Base-by-base conservation (phyloP, 148 eudicot genomes). In the Fagopyrum homotropicum region DNA sequence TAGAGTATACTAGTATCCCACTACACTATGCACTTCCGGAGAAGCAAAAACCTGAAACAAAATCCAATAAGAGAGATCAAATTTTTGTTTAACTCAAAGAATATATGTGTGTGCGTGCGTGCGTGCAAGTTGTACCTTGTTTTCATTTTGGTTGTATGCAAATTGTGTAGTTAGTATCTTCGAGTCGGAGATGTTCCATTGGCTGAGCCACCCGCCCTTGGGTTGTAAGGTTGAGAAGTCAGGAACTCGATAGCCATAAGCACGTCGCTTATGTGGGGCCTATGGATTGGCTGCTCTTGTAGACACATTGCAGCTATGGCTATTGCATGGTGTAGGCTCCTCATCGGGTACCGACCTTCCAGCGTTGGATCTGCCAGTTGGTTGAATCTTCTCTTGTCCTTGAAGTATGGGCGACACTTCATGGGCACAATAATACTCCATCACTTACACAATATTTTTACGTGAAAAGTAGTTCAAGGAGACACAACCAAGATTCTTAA, bases 201-300 rank as follows among this genome's bases (percentile, higher is more conserved):
- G 3, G 40, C 1, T 35, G 74, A 72, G 12, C 74, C 22, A 72
- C 74, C 4, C 7, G 74, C 9, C 19, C 14, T 54, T 72, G 74
- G 55, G 52, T 72, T 72, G 52, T 16, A 72, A n/a, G 74, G 54
- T 46, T 72, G 80, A 54, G 88, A 79, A 6, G 84, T 73, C 69
- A 92, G 74, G 78, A 69, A 81, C 29, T 84, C 76, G 66, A 92
- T 77, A 75, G 90, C 92, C 70, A 50, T 56, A 17, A 79, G 83
- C 45, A 92, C 82, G 5, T 92, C 92, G 4, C 66, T 77, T 57
- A 83, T 84, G 61, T 56, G 63, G 10, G 97, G 97, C 47, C 97
- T 87, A 49, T 75, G 30, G n/a, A 50, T 79, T 44, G 87, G 74
- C 16, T 79, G 77, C 44, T 83, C 86, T 35, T 35, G 40, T 2